These are phyloP conservation scores for Colletotrichum filicis DNA, from an alignment of 2,329 filamentous ascomycete genomes.

Conservation along the genomic window DNA sequence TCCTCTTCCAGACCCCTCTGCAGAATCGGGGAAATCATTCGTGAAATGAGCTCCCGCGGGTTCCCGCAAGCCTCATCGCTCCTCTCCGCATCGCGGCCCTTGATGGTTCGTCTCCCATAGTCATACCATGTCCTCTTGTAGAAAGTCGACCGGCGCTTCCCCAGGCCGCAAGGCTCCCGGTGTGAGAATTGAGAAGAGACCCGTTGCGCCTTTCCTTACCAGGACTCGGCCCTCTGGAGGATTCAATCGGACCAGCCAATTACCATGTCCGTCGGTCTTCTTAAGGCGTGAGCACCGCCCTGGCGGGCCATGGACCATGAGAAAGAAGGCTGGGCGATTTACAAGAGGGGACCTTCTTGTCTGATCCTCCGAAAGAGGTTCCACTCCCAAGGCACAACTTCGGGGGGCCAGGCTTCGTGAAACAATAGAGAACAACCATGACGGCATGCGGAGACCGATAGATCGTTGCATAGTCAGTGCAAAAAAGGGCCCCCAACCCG, in stretches of 20 bases:
- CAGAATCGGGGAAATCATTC: conserved; percentile 9
- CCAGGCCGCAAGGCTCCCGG: conserved; percentile 4
- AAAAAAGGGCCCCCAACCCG: neutral
- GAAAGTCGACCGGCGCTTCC: neutral
- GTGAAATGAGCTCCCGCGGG: conserved; percentile 17
- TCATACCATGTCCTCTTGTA: neutral
- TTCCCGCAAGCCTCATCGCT: conserved; percentile 5
- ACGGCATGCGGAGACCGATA: conserved; percentile 11
- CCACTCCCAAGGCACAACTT: conserved; percentile 1
- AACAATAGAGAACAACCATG: conserved; percentile 1
- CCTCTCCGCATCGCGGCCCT: conserved; percentile 10
- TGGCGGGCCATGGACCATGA: neutral
- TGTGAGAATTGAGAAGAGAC: conserved; percentile 13
- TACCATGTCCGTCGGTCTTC: neutral
- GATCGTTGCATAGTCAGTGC: neutral
- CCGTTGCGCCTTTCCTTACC: conserved; percentile 11
- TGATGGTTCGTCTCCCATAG: neutral
- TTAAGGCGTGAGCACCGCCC: neutral
- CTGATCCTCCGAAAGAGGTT: neutral
- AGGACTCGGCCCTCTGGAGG: conserved; percentile 17
- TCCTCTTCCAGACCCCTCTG: neutral
- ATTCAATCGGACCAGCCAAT: conserved; percentile 1
- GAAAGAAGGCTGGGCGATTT: neutral
- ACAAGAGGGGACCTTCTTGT: neutral
- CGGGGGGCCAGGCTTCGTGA: neutral